A percentile compares a stretch with the other conserved stretches of the same genome.
Conservation (phyloP, 768 basidiomycete genomes). For the Phaeotremella fagi region DNA sequence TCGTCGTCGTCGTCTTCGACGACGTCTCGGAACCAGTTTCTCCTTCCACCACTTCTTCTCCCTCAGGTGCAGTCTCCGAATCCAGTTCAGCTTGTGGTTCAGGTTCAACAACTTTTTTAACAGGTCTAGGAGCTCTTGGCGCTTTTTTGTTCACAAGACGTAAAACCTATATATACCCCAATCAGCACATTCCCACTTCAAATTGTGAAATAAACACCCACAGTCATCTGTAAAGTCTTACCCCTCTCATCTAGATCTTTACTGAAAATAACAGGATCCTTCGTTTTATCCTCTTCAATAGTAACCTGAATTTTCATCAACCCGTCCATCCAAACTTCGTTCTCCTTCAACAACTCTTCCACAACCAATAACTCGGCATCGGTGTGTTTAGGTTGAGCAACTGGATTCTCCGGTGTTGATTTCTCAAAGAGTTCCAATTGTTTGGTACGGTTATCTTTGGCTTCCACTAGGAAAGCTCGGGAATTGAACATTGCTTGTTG, state of each 20-base stretch:
- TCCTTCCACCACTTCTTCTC: no score
- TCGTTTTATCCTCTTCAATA: constrained; percentile 60
- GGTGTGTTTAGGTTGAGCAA: constrained; percentile 73
- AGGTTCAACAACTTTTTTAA: neutral
- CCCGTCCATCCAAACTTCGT: constrained; percentile 76
- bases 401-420: constrained; percentile 43
- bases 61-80: neutral
- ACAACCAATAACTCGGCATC: constrained; percentile 75
- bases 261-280: constrained; percentile 76
- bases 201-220: constrained; percentile 11
- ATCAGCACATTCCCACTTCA: neutral
- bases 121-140: constrained; percentile 25
- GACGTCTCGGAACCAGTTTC: no score
- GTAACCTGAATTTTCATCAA: constrained; percentile 76
- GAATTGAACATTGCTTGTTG: constrained; percentile 59
- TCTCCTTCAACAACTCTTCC: constrained; percentile 68
- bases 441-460: constrained; percentile 65
- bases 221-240: constrained; percentile 69
- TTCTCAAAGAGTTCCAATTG: constrained; percentile 53
- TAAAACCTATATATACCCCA: constrained; percentile 22
- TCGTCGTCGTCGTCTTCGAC: constrained; percentile 10
- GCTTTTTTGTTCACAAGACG: constrained; percentile 32
- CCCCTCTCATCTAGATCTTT: constrained; percentile 79
- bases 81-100: neutral
- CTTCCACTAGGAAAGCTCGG: constrained; percentile 74